These are phyloP conservation scores for Auricularia auricula-judae DNA, from an alignment of 768 basidiomycete genomes.

Conservation along the genomic window DNA sequence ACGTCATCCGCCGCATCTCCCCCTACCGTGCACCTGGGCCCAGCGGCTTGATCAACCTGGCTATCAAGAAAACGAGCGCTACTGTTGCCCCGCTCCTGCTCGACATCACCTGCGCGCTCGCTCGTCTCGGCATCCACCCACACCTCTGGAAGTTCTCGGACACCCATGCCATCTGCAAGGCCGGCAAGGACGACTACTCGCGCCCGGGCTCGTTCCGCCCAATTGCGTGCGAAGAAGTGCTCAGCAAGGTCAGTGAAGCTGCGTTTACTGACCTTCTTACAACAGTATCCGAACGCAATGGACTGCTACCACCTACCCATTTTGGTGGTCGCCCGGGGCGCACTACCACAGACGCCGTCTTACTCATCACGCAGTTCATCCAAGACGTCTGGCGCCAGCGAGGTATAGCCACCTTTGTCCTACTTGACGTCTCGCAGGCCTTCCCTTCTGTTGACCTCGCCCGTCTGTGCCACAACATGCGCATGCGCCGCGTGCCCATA, in stretches of 20 bases:
- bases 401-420: slow-evolving; percentile 26
- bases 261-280: slow-evolving; percentile 15
- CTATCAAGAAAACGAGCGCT: neutral
- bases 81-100: neutral
- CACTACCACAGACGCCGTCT: slow-evolving; percentile 27
- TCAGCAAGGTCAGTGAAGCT: slow-evolving; percentile 19
- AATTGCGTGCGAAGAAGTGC: slow-evolving; percentile 24
- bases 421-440: slow-evolving; percentile 32
- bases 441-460: slow-evolving; percentile 14
- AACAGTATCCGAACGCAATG: slow-evolving; percentile 17
- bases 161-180: slow-evolving; percentile 25
- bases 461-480: slow-evolving; percentile 12
- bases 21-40: slow-evolving; percentile 15
- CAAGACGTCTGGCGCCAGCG: slow-evolving; percentile 16
- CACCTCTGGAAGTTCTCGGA: slow-evolving; percentile 17
- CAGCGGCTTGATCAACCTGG: neutral
- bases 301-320: slow-evolving; percentile 24
- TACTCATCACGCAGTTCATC: slow-evolving; percentile 2
- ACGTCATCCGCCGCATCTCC: slow-evolving; percentile 6
- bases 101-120: neutral
- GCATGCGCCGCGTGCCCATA: slow-evolving; percentile 3
- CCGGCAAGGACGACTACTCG: slow-evolving; percentile 23
- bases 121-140: neutral
- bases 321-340: slow-evolving; percentile 31
- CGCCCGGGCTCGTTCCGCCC: slow-evolving; percentile 25